Evolutionary conservation across 2,329 filamentous ascomycete genomes (phyloP).

Genomic region (Fusarium proliferatum): DNA sequence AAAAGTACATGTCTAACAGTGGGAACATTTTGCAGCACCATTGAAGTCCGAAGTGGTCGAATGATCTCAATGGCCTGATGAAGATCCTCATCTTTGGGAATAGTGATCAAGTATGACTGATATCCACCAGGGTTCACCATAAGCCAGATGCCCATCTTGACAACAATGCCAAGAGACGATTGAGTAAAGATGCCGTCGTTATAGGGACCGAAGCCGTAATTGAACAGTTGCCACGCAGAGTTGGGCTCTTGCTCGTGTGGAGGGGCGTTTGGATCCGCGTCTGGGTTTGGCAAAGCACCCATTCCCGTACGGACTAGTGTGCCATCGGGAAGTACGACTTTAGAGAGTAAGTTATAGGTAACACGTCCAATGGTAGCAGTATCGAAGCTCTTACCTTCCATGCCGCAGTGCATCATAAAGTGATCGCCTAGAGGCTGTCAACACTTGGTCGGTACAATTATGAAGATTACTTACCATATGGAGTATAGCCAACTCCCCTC

Average conservation of each 20-base stretch:
- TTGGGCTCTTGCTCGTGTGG: slow-evolving; percentile 32
- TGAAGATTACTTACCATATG: slow-evolving; percentile 12
- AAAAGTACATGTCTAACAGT: slow-evolving; percentile 34
- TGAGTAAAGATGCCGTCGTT: slow-evolving; percentile 34
- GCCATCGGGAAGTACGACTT: slow-evolving; percentile 27
- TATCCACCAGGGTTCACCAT: slow-evolving; percentile 31
- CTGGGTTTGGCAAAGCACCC: slow-evolving; percentile 32
- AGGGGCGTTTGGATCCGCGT: slow-evolving; percentile 21
- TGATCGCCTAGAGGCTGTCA: slow-evolving; percentile 4
- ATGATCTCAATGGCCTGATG: slow-evolving; percentile 38
- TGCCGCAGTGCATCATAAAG: slow-evolving; percentile 37
- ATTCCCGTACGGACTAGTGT: slow-evolving; percentile 31
- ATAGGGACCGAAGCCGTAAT: slow-evolving; percentile 32
- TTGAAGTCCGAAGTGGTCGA: slow-evolving; percentile 31
- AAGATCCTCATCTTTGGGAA: slow-evolving; percentile 36
- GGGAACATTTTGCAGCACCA: slow-evolving; percentile 38
- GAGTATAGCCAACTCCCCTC: slow-evolving; percentile 33
- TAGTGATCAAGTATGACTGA: slow-evolving; percentile 36
- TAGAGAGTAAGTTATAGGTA: rapidly evolving
- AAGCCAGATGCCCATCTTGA: slow-evolving; percentile 36
- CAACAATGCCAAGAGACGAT: slow-evolving; percentile 29
- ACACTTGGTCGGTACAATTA: neutral
- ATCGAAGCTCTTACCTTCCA: slow-evolving; percentile 15
- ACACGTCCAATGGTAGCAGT: neutral
- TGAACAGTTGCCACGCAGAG: slow-evolving; percentile 32